Base-by-base conservation (phyloP, 768 basidiomycete genomes). In the Tylopilus subfusipes region DNA sequence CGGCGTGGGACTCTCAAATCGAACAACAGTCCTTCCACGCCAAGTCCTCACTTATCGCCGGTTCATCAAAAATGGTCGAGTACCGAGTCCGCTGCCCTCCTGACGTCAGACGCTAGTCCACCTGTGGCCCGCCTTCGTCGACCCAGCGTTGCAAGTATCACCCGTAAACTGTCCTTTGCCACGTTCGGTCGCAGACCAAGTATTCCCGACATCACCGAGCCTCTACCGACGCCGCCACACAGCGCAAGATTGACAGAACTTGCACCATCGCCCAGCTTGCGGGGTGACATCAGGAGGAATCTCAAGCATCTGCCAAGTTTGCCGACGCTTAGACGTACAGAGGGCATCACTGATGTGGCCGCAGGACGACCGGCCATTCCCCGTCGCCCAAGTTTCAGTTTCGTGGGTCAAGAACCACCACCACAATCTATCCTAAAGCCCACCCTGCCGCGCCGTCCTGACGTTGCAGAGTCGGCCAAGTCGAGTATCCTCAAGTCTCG, bases 91-190 rank as follows among this genome's bases (percentile, higher is more conserved):
- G 29, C 57, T 9, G 33, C 53, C 7, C 21, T 55, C 14, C 44
- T 54, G 0, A 47, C 42, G 9, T 18, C 60, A 2, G 64, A 63
- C 22, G 34, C 10, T 21, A 55, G 54, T 45, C 49, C 62, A 18
- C 43, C 34, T 19, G 27, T 30, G 2, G 10, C 55, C 5, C 58
- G 55, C 10, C 18, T 42, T 29, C 64, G 62, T 47, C 50, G 69
- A 21, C 67, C 66, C 10, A 68, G 67, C 10, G 66, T 68, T 11
- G 68, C 59, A 33, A 70, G 64, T 27, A 68, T 68, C 40, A 69
- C 68, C 4, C 69, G 64, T n/a, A 70, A 68, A 49, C 36, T 71
- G 16, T 71, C 68, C 12, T 68, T 70, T 40, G 63, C 60, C n/a
- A 61, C 59, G 22, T 69, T 69, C 29, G 39, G 52, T 42, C 69